Conservation (phyloP, 345 rosid genomes). For the Syzygium oleosum region DNA sequence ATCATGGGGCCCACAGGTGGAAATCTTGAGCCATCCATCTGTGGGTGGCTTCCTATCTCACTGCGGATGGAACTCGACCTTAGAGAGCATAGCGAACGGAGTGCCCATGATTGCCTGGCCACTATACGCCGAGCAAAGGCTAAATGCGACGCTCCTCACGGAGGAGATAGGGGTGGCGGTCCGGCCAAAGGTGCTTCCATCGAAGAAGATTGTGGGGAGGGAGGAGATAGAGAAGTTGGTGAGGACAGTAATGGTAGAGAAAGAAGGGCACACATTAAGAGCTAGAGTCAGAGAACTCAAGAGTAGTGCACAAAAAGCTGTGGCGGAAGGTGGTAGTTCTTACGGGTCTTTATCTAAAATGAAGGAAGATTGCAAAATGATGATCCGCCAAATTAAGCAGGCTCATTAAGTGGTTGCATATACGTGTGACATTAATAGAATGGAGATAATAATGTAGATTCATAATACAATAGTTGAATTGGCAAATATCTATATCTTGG, state of each 20-base stretch:
- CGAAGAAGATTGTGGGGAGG: constrained; percentile 18
- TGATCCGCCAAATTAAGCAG: not conserved
- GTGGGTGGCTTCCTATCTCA: constrained; percentile 63
- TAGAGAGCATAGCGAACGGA: constrained; percentile 44
- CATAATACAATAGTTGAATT: not conserved
- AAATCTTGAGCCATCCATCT: constrained; percentile 39
- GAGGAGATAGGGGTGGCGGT: constrained; percentile 46
- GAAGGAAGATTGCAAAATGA: not conserved
- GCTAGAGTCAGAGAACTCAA: constrained; percentile 21
- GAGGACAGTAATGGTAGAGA: constrained; percentile 32
- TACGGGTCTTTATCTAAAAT: constrained; percentile 3
- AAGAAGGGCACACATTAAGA: constrained; percentile 33
- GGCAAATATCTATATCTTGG: not conserved
- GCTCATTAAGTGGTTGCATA: not conserved
- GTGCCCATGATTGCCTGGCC: constrained; percentile 61
- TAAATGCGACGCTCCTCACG: constrained; percentile 38
- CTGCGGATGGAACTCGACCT: constrained; percentile 69
- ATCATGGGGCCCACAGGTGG: constrained; percentile 54
- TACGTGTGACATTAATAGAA: not conserved
- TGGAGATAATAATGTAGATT: not conserved
- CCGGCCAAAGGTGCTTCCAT: constrained; percentile 9
- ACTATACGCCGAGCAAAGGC: constrained; percentile 40
- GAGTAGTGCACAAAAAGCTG: constrained; percentile 15
- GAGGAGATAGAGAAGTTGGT: constrained; percentile 35
- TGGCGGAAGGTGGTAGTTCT: constrained; percentile 25